Base-by-base conservation (phyloP, 306 rosid species). In the Leucaena leucocephala region DNA sequence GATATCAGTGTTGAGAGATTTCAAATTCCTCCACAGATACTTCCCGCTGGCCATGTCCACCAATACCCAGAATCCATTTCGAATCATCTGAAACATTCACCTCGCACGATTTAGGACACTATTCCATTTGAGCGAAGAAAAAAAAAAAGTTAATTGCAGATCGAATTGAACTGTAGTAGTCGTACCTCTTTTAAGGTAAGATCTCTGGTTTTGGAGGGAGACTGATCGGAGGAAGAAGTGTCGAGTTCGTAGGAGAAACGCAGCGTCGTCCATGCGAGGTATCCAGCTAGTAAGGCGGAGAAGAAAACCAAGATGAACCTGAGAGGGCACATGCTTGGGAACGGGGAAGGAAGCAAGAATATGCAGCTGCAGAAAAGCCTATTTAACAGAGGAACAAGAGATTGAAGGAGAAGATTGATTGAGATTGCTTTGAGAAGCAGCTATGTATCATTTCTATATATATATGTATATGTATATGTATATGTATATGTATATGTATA, bases 11-110 rank as follows among this genome's bases (percentile, higher is more conserved):
- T 81, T 83, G 67, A 34, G 64, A 54, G 83, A 76, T 63, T 48
- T 87, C 66, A 91, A 63, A 80, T 89, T 83, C 86, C 89, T 87
- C 98, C 98, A 93, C 8, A 90, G 80, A 65, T 87, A 93, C 79
- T 81, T 88, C 73, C 93, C 98, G 58, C 95, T 91, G 73, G 93
- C 95, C 98, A 90, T 90, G 82, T 93, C 97, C 15, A 91, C 80
- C 8, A 86, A 84, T 16, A 83, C 87, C 93, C 93, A 91, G 82
- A 91, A 85, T 39, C 86, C 88, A 4, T 76, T 88, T 82, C 82
- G 76, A 45, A 85, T 79, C 79, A 66, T 87, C 92, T 87, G 86
- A 82, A 77, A 57, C 55, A 58, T 22, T 74, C 43, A 33, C 59
- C 78, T 76, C 49, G 77, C 73, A n/a, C 2, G 33, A n/a, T 55